These are phyloP conservation scores for Papiliotrema flavescens DNA, from an alignment of 1,284 basidiomycete genomes.

Conservation along the genomic window DNA sequence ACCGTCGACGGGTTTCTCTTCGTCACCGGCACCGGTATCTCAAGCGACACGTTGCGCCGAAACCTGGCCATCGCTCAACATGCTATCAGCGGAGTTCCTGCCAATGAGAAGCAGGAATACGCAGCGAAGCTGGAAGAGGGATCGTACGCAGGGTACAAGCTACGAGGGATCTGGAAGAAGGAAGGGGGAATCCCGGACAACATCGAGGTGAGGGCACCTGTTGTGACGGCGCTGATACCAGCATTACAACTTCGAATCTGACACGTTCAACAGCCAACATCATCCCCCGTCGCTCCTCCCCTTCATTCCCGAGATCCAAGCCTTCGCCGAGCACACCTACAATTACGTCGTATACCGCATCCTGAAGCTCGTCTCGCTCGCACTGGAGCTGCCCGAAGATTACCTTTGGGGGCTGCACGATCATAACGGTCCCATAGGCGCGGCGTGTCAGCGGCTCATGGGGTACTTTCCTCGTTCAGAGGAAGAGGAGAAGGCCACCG, in stretches of 20 bases:
- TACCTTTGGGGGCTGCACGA: constrained; percentile 44
- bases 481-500: constrained; percentile 36
- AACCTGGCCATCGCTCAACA: constrained; percentile 22
- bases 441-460: constrained; percentile 44
- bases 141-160: constrained; percentile 39
- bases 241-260: constrained; percentile 47
- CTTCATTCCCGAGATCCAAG: constrained; percentile 37
- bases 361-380: constrained; percentile 39
- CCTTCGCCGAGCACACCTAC: constrained; percentile 45
- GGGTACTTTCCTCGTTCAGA: constrained; percentile 43
- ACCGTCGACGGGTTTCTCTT: constrained; percentile 18
- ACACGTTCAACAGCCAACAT: constrained; percentile 20
- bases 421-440: constrained; percentile 37
- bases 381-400: constrained; percentile 44
- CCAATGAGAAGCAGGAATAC: constrained; percentile 77
- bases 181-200: constrained; percentile 42
- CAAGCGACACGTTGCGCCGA: constrained; percentile 11
- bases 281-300: constrained; percentile 17
- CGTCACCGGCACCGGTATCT: constrained; percentile 20
- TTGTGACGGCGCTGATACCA: background rate
- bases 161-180: constrained; percentile 44
- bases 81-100: constrained; percentile 61
- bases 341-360: constrained; percentile 44
- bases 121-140: constrained; percentile 60
- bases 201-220: constrained; percentile 27